Evolutionary conservation across 371 early-diverging fungal species (phyloP), one percentile per base, ranked within the genome.

Genomic region (Conidiobolus incongruus): DNA sequence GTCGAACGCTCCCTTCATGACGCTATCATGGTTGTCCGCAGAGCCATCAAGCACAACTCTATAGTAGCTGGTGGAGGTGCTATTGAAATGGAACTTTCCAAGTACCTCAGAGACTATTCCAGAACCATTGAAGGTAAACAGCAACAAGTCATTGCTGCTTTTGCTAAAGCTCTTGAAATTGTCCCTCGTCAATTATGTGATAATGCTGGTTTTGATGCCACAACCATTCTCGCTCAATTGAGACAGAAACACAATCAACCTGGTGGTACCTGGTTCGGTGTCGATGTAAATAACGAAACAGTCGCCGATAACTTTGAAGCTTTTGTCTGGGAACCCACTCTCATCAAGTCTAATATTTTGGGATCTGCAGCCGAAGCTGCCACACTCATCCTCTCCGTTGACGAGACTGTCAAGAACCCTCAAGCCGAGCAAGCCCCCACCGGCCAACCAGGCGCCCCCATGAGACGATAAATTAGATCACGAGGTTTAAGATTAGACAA

Each of bases 161-260:
- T 90, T 60, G 95, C 97, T 38, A 89, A 89, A 60, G 97, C 99
- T 11, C 75, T 99, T 45, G 99, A 99, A 65, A 77, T 94, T 24
- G 95, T 99, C 52, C 99, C 99, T 11, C 80, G 95, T 58, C 95
- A 95, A 61, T 72, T 99, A 24, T 88, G 93, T 61, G 90, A 90
- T 61, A 99, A 99, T 63, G 98, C 99, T 48, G 99, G 99, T 46
- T 91, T 99, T 50, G 99, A 99, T 59, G 82, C 97, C n/a, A 97
- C 96, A 11, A 90, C 89, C 60, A 82, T 92, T 48, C 67, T 99
- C 37, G 97, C 96, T 68, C 77, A 89, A 65, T 70, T 99, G 45
- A 77, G 99, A 56, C 85, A 88, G 66, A 77, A 83, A 56, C 99
- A 99, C 57, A 72, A 77, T 26, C 75, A 77, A 53, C 41, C 41